Evolutionary conservation across 106 monocot genomes (phyloP), one percentile per base, ranked within the genome.

Genomic region (Posidonia australis): DNA sequence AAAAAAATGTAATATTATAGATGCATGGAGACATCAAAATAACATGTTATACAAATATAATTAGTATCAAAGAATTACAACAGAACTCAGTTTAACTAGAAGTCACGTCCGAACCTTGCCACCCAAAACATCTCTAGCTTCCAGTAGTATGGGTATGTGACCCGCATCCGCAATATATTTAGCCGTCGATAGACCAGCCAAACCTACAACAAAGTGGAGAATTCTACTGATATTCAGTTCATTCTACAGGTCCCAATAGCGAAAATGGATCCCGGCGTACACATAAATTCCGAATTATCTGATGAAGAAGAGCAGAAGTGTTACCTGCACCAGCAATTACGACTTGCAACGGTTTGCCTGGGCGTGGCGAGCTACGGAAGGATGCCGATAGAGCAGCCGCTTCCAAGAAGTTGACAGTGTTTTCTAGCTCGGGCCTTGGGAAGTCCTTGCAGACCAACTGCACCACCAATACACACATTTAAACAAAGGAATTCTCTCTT

Each of bases 91-190:
- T 36, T 36, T 7, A 36, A 36, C 36, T 9, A 28, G 2, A 51
- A 41, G 51, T 56, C 11, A 36, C 58, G 13, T 4, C 10, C 4
- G 11, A 30, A 96, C 96, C 90, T 96, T 96, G 56, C 96, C 96
- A 72, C 96, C 96, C 42, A 96, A 72, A 62, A 90, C 90, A 75
- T 96, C 90, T 73, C 96, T 86, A 49, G 84, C 87, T 74, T 96
- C 96, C 66, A 96, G 70, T 29, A 96, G 69, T 67, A 96, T 81
- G 47, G 96, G 96, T 65, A 72, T 87, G 58, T 90, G 96, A 6
- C 96, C 96, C 16, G 96, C 84, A 79, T 96, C 96, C 48, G 90
- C 96, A 67, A 96, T 84, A 77, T 96, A 96, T 65, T 96, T 96
- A 54, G 96, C 96, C 28, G 90, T 87, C 31, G 90, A 82, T 68